Evolutionary conservation across 2,329 filamentous ascomycete species (phyloP).

Genomic region (Trichoderma sp.): DNA sequence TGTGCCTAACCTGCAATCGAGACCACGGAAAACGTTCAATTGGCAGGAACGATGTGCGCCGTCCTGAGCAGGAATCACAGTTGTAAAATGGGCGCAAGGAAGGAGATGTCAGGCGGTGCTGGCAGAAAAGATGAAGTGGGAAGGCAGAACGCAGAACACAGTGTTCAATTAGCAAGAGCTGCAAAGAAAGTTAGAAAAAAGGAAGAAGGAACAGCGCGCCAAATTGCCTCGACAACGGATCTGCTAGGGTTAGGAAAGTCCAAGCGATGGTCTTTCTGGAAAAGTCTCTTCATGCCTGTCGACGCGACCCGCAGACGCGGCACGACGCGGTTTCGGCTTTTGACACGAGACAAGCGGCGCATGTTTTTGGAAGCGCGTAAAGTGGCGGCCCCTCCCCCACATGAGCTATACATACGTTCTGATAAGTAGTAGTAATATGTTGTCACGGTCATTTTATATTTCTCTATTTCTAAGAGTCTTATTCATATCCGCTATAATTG

Average conservation of each 20-base stretch:
- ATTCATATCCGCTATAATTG: too few relatives aligned
- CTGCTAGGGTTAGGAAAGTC: background rate
- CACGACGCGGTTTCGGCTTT: background rate
- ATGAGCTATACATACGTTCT: background rate
- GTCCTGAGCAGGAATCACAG: background rate
- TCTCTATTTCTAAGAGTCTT: too few relatives aligned
- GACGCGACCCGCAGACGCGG: slow-evolving; percentile 18
- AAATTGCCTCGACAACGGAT: slow-evolving; percentile 20
- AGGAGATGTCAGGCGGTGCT: background rate
- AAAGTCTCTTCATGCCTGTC: background rate
- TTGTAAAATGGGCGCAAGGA: background rate
- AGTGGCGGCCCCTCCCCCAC: slow-evolving; percentile 1
- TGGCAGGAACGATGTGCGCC: background rate
- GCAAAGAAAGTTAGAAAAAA: background rate
- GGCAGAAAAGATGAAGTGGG: background rate
- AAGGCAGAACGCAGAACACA: background rate
- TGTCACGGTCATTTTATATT: too few relatives aligned
- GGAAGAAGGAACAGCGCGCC: background rate
- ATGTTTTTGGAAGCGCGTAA: background rate
- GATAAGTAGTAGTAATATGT: too few relatives aligned
- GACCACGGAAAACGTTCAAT: background rate
- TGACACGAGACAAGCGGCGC: background rate
- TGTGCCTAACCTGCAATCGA: slow-evolving; percentile 7
- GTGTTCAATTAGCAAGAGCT: background rate
- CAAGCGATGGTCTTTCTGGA: slow-evolving; percentile 1